Evolutionary conservation across 768 basidiomycete genomes (phyloP).

Genomic region (Lactarius pseudohatsudake): DNA sequence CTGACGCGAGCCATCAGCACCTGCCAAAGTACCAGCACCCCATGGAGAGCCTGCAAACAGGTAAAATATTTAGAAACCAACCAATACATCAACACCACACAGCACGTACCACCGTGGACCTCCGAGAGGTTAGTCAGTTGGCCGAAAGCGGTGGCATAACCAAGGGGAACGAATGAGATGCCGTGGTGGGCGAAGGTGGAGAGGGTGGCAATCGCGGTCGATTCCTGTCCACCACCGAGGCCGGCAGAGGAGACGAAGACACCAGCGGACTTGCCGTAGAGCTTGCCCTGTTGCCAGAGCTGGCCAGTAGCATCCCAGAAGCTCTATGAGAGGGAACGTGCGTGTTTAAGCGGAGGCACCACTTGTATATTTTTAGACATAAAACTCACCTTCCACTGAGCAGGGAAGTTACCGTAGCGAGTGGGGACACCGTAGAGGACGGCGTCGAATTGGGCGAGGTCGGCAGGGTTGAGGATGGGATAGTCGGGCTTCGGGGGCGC

Average conservation of each 20-base stretch:
- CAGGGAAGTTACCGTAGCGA: constrained; percentile 79
- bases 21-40: constrained; percentile 70
- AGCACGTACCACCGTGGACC: constrained; percentile 56
- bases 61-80: constrained; percentile 5
- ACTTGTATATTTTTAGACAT: background rate
- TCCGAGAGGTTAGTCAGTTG: constrained; percentile 46
- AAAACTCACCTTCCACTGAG: constrained; percentile 68
- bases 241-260: constrained; percentile 71
- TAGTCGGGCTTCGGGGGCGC: constrained; percentile 72
- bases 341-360: background rate
- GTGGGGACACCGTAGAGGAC: constrained; percentile 77
- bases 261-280: constrained; percentile 74
- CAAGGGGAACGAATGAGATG: constrained; percentile 69
- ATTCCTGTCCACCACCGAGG: constrained; percentile 82
- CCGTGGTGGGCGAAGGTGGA: constrained; percentile 72
- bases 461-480: constrained; percentile 58
- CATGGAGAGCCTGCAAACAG: constrained; percentile 60
- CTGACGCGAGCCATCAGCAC: constrained; percentile 45
- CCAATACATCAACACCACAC: background rate
- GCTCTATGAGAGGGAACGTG: constrained; percentile 39
- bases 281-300: constrained; percentile 57
- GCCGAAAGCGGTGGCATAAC: constrained; percentile 53
- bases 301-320: constrained; percentile 78
- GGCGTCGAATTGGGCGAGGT: constrained; percentile 63
- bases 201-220: constrained; percentile 51